These are phyloP conservation scores for Coelastrella sp. DNA, from an alignment of 139 green algal genomes.

Conservation along the genomic window DNA sequence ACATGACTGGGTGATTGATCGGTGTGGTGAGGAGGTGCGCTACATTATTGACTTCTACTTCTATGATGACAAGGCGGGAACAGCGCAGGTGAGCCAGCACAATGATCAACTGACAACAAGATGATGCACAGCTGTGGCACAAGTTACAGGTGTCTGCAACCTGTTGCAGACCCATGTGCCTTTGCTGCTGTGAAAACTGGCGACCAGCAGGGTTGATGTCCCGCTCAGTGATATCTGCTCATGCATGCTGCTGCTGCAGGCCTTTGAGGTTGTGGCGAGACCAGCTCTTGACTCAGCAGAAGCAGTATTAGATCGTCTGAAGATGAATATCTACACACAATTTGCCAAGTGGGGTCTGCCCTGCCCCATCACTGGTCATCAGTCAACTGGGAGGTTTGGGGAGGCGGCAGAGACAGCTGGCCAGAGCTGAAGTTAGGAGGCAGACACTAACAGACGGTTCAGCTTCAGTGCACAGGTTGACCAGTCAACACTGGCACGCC, in stretches of 20 bases:
- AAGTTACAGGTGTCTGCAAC: no score
- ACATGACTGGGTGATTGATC: slow-evolving; percentile 96
- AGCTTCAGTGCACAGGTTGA: no score
- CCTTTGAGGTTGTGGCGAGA: slow-evolving; percentile 88
- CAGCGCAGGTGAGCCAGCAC: slow-evolving; percentile 64
- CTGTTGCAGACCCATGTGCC: neutral
- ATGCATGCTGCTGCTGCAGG: slow-evolving; percentile 58
- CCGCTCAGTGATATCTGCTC: neutral
- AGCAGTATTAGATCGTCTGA: slow-evolving; percentile 83
- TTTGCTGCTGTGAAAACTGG: neutral
- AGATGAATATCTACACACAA: slow-evolving; percentile 90
- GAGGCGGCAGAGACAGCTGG: slow-evolving; percentile 16
- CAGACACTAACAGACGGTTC: no score
- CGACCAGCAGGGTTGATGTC: no score
- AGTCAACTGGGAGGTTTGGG: neutral
- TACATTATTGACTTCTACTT: slow-evolving; percentile 99
- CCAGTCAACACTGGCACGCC: no score
- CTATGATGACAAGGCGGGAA: slow-evolving; percentile 91
- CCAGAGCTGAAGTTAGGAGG: neutral
- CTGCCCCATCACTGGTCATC: slow-evolving; percentile 88
- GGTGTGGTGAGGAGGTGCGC: slow-evolving; percentile 85
- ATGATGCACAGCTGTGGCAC: no score
- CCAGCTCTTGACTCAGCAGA: slow-evolving; percentile 88
- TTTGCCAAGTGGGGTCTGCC: slow-evolving; percentile 90
- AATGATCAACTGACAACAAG: no score